Base-by-base conservation (phyloP, 192 early-diverging fungal genomes). In the Coemansia sp. region DNA sequence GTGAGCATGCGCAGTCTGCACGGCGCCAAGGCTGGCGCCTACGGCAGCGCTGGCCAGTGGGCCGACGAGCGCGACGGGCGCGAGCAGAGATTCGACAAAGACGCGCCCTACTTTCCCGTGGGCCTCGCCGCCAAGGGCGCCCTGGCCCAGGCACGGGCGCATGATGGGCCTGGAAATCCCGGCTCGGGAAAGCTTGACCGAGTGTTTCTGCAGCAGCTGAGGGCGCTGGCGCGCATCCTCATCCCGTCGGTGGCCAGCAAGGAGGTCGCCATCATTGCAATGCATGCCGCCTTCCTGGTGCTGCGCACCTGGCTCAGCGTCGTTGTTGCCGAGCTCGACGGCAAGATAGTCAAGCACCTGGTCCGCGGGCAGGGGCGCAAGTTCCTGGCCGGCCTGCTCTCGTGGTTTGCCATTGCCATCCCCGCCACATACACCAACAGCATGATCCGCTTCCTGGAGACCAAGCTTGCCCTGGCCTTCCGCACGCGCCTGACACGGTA, bases 371-470 rank as follows among this genome's bases (percentile, higher is more conserved):
- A 97, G 74, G 88, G 87, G 3, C 86, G 87, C 65, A 85, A 84
- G 51, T 96, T 96, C 66, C 71, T 92, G 38, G 79, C 85, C 3
- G 90, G 91, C 31, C 70, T 96, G 20, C 84, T 84, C 16, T 93
- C 91, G 59, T 98, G 94, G 93, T 94, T 98, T 71, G 86, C 89
- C 20, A 94, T 98, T 70, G 93, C 96, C 13, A 78, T 98, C 6
- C 96, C 96, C 18, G 94, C 96, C 6, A 96, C 94, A 7, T 98
- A 95, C 74, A 98, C 96, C 39, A 98, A 98, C 79, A 93, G 90
- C 79, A 98, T 98, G 96, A 94, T 92, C 79, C 76, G 83, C 53
- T 70, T 65, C 50, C 51, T 65, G 35, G 55, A 77, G 61, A 73
- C 75, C 53, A 83, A 83, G 70, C 83, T 94, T 18, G 84, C 92